Evolutionary conservation across 495 filamentous ascomycete genomes (phyloP).

Genomic region (Hyaloscypha bicolor): DNA sequence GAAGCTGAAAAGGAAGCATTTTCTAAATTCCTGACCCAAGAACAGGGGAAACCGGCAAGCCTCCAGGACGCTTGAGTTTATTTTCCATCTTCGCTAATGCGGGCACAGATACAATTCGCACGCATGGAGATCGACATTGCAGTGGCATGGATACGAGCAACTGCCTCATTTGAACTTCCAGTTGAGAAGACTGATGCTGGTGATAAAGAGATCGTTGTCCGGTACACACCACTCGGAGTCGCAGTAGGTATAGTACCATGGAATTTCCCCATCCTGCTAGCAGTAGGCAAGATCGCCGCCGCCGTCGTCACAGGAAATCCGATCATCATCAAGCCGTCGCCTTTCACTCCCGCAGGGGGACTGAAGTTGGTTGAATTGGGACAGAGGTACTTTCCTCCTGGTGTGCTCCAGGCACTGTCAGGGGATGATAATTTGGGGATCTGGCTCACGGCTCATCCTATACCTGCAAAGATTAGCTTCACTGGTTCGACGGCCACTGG

Average conservation of each 20-base stretch:
- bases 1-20: constrained; percentile 46
- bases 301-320: constrained; percentile 48
- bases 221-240: constrained; percentile 45
- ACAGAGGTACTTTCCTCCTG: constrained; percentile 56
- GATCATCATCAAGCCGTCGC: constrained; percentile 53
- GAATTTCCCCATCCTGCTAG: constrained; percentile 51
- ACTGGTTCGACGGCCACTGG: constrained; percentile 59
- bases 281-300: constrained; percentile 44
- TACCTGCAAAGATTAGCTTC: constrained; percentile 61
- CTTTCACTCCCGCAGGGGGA: constrained; percentile 57
- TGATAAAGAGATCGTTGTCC: constrained; percentile 27
- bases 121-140: neutral
- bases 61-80: neutral
- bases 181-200: neutral
- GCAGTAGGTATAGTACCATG: constrained; percentile 49
- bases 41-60: constrained; percentile 57
- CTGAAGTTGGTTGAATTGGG: constrained; percentile 60
- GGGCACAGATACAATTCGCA: neutral
- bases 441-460: constrained; percentile 50
- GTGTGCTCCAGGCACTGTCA: constrained; percentile 58
- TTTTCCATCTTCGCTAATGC: neutral
- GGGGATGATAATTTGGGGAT: constrained; percentile 58
- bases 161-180: neutral
- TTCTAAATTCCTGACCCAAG: constrained; percentile 50
- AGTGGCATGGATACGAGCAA: neutral